Evolutionary conservation across 176 grass and related monocot genomes (phyloP), one percentile per base, ranked within the genome.

Genomic region (Raddia guianensis): DNA sequence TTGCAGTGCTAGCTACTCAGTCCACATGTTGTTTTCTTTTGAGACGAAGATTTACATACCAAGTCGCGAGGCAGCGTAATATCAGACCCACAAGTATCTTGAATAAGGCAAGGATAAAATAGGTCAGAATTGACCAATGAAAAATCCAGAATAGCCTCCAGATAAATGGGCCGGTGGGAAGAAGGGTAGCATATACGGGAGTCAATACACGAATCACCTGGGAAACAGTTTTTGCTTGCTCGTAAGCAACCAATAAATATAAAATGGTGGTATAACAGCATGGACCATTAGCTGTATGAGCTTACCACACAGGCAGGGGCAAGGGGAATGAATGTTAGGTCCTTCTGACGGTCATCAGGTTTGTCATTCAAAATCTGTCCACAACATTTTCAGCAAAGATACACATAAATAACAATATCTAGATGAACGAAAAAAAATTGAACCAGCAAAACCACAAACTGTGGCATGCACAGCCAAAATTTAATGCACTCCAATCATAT

Each of bases 261-360:
- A 54, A 78, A 56, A 35, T 58, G 72, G 63, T 16, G 64, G 43
- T 12, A 71, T 74, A 45, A 77, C 15, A 83, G 63, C 8, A 82
- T 63, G 21, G 46, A 27, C 51, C 66, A 37, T 53, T 44, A 40
- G 53, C 5, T n/a, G 6, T 49, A 20, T 68, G 7, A 52, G 70
- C 81, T 35, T 93, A 99, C 92, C 76, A 99, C 96, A 70, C 96
- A 93, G 58, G 96, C 96, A 33, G 96, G 96, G 37, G 96, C 96
- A 77, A 99, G 88, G 45, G 96, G 96, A 65, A 99, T 95, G 76
- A 99, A 99, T 34, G 92, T 91, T 50, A 99, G 90, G 73, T 99
- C 96, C 76, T 99, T 93, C 61, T 90, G 82, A 65, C 80, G 88
- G 68, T 95, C 92, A 65, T 99, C 92, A 58, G 90, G 76, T 76